These are phyloP conservation scores for Apophysomyces trapeziformis DNA, from an alignment of 371 early-diverging fungal genomes.

Conservation along the genomic window DNA sequence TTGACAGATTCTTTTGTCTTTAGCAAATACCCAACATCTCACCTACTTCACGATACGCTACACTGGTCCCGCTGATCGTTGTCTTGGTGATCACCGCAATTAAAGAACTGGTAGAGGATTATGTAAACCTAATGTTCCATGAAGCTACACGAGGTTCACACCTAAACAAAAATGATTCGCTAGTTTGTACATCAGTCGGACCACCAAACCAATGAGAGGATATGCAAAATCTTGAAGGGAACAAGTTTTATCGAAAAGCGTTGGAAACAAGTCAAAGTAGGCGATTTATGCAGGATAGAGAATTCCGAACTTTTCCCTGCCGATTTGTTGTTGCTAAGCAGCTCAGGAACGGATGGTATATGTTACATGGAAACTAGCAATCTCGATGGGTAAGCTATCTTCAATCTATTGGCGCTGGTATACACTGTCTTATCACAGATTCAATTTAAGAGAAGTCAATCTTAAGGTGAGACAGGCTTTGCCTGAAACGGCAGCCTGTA, in stretches of 20 bases:
- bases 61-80: constrained; percentile 89
- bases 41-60: constrained; percentile 87
- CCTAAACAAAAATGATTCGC: too few species aligned
- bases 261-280: constrained; percentile 79
- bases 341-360: constrained; percentile 78
- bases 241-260: constrained; percentile 56
- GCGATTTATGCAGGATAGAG: constrained; percentile 86
- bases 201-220: constrained; percentile 67
- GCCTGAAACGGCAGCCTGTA: constrained; percentile 65
- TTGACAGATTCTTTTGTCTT: not conserved
- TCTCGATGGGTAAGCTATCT: constrained; percentile 72
- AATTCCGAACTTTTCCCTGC: constrained; percentile 87
- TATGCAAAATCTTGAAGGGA: constrained; percentile 60
- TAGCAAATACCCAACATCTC: constrained; percentile 87
- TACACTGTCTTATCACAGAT: not conserved
- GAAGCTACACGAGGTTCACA: not conserved
- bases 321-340: constrained; percentile 79
- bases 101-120: constrained; percentile 97
- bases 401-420: not conserved
- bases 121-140: constrained; percentile 46
- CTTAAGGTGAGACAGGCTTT: constrained; percentile 84
- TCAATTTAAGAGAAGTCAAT: constrained; percentile 74
- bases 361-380: constrained; percentile 94
- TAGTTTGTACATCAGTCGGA: constrained; percentile 61
- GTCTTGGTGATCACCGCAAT: constrained; percentile 94